phyloP scores from a whole-genome alignment of 1,284 basidiomycete species.

The Apiotrichum gracile region DNA sequence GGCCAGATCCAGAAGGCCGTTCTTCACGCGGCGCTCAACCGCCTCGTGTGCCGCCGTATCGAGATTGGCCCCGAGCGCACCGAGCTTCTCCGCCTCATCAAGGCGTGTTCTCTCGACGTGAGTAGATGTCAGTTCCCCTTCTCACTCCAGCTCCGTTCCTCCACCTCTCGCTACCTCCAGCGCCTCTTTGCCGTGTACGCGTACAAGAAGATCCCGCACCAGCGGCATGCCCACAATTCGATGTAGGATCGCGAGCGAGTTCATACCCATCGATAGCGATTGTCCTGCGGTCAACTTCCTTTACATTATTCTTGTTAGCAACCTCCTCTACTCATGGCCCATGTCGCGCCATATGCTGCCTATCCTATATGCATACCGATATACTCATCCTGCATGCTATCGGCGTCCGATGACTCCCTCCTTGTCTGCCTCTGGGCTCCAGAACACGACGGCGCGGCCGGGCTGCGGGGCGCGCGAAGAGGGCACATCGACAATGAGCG shows the following conservation, averaged over 20 bases:
- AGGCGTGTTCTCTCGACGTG: constrained; percentile 27
- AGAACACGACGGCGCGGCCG: constrained; percentile 40
- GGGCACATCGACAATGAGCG: constrained; percentile 44
- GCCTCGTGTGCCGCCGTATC: constrained; percentile 8
- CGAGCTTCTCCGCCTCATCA: constrained; percentile 19
- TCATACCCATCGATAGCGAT: too few species aligned
- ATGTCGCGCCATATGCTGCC: background rate
- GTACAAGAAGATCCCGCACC: constrained; percentile 16
- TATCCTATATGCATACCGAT: background rate
- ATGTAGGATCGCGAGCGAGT: background rate
- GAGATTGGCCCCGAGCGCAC: constrained; percentile 5
- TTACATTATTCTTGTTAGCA: too few species aligned
- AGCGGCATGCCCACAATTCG: background rate
- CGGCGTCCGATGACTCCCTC: constrained; percentile 36
- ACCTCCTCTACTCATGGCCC: too few species aligned
- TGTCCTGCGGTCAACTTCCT: too few species aligned
- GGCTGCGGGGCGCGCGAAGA: constrained; percentile 32
- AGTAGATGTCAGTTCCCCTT: constrained; percentile 4
- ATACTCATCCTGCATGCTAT: background rate
- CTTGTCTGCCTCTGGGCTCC: constrained; percentile 37
- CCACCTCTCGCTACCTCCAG: constrained; percentile 29
- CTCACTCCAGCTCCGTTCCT: constrained; percentile 21
- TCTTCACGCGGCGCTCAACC: background rate
- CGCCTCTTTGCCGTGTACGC: constrained; percentile 39
- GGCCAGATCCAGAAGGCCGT: constrained; percentile 7